Percentiles rank a stretch among this genome's conserved stretches.
These are phyloP conservation scores for Eucalyptus coolabah DNA, from an alignment of 345 rosid species.

Conservation along the genomic window DNA sequence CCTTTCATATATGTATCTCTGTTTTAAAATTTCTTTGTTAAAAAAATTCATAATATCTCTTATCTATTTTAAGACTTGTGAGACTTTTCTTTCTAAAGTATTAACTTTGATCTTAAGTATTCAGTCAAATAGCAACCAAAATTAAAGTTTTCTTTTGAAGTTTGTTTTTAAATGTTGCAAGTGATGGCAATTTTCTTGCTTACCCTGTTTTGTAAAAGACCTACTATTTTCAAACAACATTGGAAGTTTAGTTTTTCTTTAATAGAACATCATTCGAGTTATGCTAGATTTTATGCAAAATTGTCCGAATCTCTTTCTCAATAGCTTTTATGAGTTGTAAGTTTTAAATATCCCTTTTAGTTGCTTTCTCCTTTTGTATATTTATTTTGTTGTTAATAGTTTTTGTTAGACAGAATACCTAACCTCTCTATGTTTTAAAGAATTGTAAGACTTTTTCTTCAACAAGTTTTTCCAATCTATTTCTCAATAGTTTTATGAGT, in stretches of 20 bases:
- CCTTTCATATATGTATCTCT: no score
- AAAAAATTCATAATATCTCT: neutral
- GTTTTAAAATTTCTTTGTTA: neutral
- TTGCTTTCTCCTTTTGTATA: neutral
- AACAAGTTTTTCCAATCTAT: neutral
- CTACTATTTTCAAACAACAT: neutral
- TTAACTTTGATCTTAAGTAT: no score
- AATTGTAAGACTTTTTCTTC: no score
- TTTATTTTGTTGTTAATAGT: no score
- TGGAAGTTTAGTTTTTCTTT: neutral
- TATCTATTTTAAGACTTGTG: neutral
- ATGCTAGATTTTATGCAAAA: neutral
- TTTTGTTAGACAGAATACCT: neutral
- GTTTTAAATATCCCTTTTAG: no score
- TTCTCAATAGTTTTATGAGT: neutral
- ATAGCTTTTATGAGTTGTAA: neutral
- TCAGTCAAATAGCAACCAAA: neutral
- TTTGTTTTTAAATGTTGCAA: neutral
- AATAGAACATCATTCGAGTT: no score
- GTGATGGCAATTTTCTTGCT: neutral
- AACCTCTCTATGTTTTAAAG: neutral
- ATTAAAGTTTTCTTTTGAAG: neutral
- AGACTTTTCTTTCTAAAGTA: neutral
- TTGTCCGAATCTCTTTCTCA: neutral
- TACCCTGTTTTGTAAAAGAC: neutral